Base-by-base conservation (phyloP, 208 protist genomes). In the Trypanosoma theileri region DNA sequence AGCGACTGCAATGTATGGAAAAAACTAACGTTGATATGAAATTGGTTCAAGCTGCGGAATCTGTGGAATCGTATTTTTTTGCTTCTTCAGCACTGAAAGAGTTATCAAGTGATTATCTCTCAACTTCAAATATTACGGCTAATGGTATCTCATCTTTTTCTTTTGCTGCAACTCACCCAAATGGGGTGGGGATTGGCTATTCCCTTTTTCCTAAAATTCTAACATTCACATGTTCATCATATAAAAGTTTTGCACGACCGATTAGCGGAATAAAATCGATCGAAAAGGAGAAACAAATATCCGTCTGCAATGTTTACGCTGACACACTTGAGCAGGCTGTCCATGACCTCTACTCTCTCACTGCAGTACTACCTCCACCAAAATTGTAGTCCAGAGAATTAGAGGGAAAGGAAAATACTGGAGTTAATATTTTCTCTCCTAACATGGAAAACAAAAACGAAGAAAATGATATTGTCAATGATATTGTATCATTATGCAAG, bases 51-150 rank as follows among this genome's bases (percentile, higher is more conserved):
- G 52, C 42, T 24, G 11, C 44, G 11, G 26, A 3, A 4, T 16
- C 17, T 46, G 59, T 68, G 42, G 69, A 74, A 12, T 40, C 45
- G 42, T 35, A 50, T 31, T 68, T 74, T 56, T 74, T 74, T 63
- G 14, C 60, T 22, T 68, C 69, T 26, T 21, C 21, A 7, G 41
- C 61, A 16, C 26, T 69, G 46, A 19, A 12, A 58, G 69, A 74
- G 45, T 61, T 74, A n/a, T 69, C 53, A 16, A 55, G 3, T 28
- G 55, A 74, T 57, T 74, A 74, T 68, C 55, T 74, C n/a, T 74
- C 69, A 28, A 74, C 69, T 3, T 74, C 69, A 7, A 74, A 74
- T 31, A 63, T 74, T n/a, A 63, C 69, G 0, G 59, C 53, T 21
- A 35, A 13, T 19, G 69, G 69, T 26, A 68, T 74, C 41, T 54